Percentiles rank a stretch among this genome's conserved stretches.
These are phyloP conservation scores for Aspergillus pseudoglaucus DNA, from an alignment of 2,329 filamentous ascomycete species.

Conservation along the genomic window DNA sequence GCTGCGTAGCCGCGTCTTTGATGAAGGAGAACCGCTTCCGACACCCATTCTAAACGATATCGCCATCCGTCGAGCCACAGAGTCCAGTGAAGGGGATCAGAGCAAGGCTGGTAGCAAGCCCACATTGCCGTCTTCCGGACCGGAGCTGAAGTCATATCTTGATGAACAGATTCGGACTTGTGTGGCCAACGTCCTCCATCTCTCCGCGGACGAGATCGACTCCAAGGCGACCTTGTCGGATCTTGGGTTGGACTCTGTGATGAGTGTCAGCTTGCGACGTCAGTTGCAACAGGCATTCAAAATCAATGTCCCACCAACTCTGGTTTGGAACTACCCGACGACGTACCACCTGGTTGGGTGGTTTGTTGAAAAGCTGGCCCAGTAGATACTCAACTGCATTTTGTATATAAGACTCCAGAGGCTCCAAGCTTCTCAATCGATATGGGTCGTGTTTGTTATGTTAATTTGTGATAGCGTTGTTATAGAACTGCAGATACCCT, in stretches of 20 bases:
- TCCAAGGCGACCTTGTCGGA: constrained; percentile 28
- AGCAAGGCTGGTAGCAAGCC: neutral
- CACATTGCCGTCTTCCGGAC: constrained; percentile 4
- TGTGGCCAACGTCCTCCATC: constrained; percentile 28
- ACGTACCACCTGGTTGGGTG: constrained; percentile 32
- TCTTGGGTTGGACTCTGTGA: constrained; percentile 37
- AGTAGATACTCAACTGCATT: neutral
- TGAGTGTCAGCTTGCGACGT: constrained; percentile 31
- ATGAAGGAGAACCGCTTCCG: constrained; percentile 23
- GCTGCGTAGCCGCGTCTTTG: constrained; percentile 24
- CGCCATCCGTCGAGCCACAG: neutral
- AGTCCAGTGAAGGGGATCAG: neutral
- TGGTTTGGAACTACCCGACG: constrained; percentile 39
- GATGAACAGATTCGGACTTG: constrained; percentile 26
- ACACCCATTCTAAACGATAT: constrained; percentile 10
- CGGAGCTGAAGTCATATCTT: constrained; percentile 26
- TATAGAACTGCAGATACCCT: no score
- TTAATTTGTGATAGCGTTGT: no score
- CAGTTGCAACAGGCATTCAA: constrained; percentile 29
- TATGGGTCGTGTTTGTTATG: no score
- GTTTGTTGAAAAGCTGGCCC: constrained; percentile 19
- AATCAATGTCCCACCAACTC: constrained; percentile 34
- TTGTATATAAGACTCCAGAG: no score
- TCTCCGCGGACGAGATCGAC: constrained; percentile 30
- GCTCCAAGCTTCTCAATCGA: no score